A percentile compares a stretch with the other conserved stretches of the same genome.
These are phyloP conservation scores for Talaromyces sp. DNA, from an alignment of 2,329 filamentous ascomycete species.

Conservation along the genomic window DNA sequence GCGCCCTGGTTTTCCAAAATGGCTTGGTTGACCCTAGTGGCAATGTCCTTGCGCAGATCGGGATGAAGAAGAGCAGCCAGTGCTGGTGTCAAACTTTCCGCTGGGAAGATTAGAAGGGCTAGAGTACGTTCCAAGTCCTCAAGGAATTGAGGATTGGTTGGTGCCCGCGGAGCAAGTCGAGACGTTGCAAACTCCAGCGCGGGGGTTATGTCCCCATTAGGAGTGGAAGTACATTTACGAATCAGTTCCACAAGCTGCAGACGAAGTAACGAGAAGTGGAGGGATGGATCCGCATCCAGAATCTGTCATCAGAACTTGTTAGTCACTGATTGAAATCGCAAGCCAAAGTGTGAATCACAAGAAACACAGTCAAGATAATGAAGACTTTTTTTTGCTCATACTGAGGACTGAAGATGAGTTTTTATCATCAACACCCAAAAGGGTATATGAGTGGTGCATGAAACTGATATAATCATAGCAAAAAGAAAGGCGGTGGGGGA, in stretches of 20 bases:
- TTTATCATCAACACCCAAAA: constrained; percentile 84
- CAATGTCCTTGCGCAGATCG: constrained; percentile 74
- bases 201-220: constrained; percentile 68
- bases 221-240: constrained; percentile 62
- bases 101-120: constrained; percentile 81
- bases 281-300: constrained; percentile 71
- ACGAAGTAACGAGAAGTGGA: constrained; percentile 86
- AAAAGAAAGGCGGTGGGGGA: constrained; percentile 24
- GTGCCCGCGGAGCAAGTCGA: constrained; percentile 81
- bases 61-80: constrained; percentile 75
- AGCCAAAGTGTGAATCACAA: constrained; percentile 3
- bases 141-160: constrained; percentile 74
- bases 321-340: neutral
- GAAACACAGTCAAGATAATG: constrained; percentile 8
- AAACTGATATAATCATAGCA: constrained; percentile 94
- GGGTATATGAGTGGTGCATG: constrained; percentile 99
- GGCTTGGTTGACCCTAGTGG: constrained; percentile 81
- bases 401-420: constrained; percentile 74
- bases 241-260: constrained; percentile 94
- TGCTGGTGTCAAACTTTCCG: constrained; percentile 71
- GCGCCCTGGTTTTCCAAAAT: constrained; percentile 71
- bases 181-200: constrained; percentile 83
- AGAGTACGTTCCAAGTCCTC: constrained; percentile 89
- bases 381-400: constrained; percentile 59
- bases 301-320: constrained; percentile 56